phyloP scores from a whole-genome alignment of 2,329 filamentous ascomycete genomes.

The Fusarium acutatum region DNA sequence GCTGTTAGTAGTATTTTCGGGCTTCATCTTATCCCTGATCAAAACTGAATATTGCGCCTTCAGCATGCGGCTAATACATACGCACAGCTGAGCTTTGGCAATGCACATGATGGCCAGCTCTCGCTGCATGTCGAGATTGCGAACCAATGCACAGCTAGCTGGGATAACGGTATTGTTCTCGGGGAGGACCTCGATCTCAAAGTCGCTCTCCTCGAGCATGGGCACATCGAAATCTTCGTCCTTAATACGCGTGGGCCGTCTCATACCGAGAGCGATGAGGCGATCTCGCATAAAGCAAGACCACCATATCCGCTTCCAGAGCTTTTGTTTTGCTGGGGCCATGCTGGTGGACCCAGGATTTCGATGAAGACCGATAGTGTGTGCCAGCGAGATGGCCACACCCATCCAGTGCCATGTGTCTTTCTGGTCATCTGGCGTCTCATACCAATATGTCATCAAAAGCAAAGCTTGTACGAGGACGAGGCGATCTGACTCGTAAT shows the following conservation, averaged over 20 bases:
- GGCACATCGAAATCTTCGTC: slow-evolving; percentile 93
- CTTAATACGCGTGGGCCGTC: slow-evolving; percentile 90
- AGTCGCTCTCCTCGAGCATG: slow-evolving; percentile 85
- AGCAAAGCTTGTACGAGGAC: slow-evolving; percentile 87
- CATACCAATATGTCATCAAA: slow-evolving; percentile 97
- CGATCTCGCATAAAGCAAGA: slow-evolving; percentile 96
- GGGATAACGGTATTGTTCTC: slow-evolving; percentile 75
- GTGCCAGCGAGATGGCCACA: slow-evolving; percentile 88
- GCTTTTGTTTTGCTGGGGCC: slow-evolving; percentile 74
- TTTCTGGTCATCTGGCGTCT: slow-evolving; percentile 95
- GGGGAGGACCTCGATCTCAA: slow-evolving; percentile 76
- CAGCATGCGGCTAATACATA: slow-evolving; percentile 89
- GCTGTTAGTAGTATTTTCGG: slow-evolving; percentile 77
- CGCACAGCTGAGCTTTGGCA: slow-evolving; percentile 87
- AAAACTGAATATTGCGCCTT: slow-evolving; percentile 92
- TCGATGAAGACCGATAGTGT: slow-evolving; percentile 92
- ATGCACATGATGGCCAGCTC: slow-evolving; percentile 90
- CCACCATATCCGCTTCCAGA: slow-evolving; percentile 99
- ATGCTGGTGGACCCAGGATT: slow-evolving; percentile 82
- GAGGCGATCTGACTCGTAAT: slow-evolving; percentile 91
- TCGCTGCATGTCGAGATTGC: slow-evolving; percentile 76
- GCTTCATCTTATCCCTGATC: slow-evolving; percentile 81
- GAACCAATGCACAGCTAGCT: slow-evolving; percentile 73
- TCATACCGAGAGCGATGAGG: slow-evolving; percentile 91
- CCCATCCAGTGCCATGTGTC: slow-evolving; percentile 99